phyloP scores from a whole-genome alignment of 2,329 filamentous ascomycete species.

The Neospermospora avenae region DNA sequence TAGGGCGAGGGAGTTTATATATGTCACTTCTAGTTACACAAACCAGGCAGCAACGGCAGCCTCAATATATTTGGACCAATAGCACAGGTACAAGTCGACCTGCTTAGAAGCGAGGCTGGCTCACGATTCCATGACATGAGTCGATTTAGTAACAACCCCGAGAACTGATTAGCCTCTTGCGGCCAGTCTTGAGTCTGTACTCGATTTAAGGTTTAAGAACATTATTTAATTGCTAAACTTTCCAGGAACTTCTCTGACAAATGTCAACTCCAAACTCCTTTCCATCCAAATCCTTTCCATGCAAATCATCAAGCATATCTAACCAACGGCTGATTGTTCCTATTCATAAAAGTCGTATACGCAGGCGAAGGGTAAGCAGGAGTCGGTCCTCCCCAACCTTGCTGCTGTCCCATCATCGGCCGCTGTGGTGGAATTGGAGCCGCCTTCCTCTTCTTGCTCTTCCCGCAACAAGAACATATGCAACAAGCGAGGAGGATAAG shows the following conservation, averaged over 20 bases:
- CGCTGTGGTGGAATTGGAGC: not conserved
- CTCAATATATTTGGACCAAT: too few relatives aligned
- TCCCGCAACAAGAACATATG: slow-evolving; percentile 7
- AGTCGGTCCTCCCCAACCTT: not conserved
- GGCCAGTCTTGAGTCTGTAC: too few relatives aligned
- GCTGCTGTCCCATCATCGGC: not conserved
- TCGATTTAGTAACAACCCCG: too few relatives aligned
- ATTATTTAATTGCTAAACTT: not conserved
- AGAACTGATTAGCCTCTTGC: too few relatives aligned
- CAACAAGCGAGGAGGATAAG: slow-evolving; percentile 9
- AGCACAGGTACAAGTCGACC: too few relatives aligned
- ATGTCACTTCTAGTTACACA: too few relatives aligned
- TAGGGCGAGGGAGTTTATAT: too few relatives aligned
- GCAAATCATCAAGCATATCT: slow-evolving; percentile 4
- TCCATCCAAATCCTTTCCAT: not conserved
- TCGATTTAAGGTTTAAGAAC: too few relatives aligned
- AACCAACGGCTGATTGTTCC: slow-evolving; percentile 5
- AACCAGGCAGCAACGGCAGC: too few relatives aligned
- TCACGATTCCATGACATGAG: too few relatives aligned
- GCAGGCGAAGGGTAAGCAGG: slow-evolving; percentile 1
- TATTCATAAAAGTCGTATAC: slow-evolving; percentile 5
- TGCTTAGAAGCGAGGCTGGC: too few relatives aligned
- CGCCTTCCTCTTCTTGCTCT: not conserved
- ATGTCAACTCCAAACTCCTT: not conserved
- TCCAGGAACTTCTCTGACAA: not conserved